Percentiles rank a stretch among this genome's conserved stretches.
Evolutionary conservation across 1,284 basidiomycete species (phyloP).

Genomic region (Clitocybe nebularis): DNA sequence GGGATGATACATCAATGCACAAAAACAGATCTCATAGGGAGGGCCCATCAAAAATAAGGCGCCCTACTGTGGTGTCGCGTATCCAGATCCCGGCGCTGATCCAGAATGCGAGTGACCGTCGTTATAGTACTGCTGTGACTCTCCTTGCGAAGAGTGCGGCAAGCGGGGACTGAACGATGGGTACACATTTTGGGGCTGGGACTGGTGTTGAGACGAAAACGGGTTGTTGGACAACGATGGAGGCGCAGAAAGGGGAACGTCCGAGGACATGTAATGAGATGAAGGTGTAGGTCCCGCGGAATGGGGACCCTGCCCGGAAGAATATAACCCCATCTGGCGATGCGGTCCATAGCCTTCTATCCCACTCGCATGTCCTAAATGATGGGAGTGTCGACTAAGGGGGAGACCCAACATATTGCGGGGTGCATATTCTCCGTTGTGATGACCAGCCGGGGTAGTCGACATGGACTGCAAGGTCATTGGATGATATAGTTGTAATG

Average conservation of each 20-base stretch:
- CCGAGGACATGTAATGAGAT: constrained; percentile 37
- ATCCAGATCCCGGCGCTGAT: constrained; percentile 42
- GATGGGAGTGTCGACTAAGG: constrained; percentile 25
- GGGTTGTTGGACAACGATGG: constrained; percentile 43
- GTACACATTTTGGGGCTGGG: constrained; percentile 28
- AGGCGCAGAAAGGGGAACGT: constrained; percentile 51
- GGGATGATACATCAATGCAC: background rate
- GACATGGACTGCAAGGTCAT: constrained; percentile 63
- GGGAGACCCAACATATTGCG: constrained; percentile 34
- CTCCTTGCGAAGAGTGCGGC: constrained; percentile 24
- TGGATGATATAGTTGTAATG: constrained; percentile 68
- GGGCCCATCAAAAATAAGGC: background rate
- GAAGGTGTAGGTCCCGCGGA: constrained; percentile 27
- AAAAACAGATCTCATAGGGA: background rate
- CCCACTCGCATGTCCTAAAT: constrained; percentile 26
- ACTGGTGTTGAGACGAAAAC: constrained; percentile 37
- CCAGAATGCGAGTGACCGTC: constrained; percentile 38
- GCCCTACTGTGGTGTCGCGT: constrained; percentile 41
- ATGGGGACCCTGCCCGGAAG: constrained; percentile 26
- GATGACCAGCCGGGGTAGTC: constrained; percentile 27
- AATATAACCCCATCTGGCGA: constrained; percentile 34
- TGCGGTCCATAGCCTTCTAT: constrained; percentile 29
- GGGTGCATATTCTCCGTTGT: constrained; percentile 30
- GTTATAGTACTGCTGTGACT: constrained; percentile 31
- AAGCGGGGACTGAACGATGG: constrained; percentile 29